These are phyloP conservation scores for Pseudopediastrum boryanum DNA, from an alignment of 139 green algal species.

Conservation along the genomic window DNA sequence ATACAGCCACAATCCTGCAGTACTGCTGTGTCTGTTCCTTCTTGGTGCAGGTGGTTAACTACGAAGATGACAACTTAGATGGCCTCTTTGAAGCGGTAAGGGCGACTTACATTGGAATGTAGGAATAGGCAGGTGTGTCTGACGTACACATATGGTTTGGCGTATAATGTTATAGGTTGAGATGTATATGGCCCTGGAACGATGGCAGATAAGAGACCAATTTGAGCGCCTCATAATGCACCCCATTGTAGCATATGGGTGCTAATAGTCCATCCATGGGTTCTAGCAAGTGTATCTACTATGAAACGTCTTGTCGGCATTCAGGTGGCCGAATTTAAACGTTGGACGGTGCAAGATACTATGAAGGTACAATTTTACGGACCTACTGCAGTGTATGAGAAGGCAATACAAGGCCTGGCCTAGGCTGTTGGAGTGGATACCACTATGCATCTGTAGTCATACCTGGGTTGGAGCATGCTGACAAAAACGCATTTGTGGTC, in stretches of 20 bases:
- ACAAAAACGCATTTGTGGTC: background rate
- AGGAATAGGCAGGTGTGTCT: background rate
- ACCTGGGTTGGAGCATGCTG: too few relatives aligned
- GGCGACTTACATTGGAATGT: background rate
- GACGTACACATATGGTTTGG: background rate
- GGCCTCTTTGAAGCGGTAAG: conserved; percentile 54
- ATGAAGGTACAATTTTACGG: background rate
- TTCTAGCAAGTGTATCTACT: too few relatives aligned
- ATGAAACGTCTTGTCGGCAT: too few relatives aligned
- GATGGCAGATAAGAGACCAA: background rate
- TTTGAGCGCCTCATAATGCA: background rate
- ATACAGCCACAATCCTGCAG: background rate
- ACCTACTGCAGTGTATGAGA: background rate
- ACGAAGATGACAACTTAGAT: conserved; percentile 42
- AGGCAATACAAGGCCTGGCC: too few relatives aligned
- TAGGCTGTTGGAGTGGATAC: too few relatives aligned
- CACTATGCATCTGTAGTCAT: too few relatives aligned
- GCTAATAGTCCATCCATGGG: background rate
- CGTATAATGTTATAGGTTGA: background rate
- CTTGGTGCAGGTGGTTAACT: conserved; percentile 36
- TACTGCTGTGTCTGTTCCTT: background rate
- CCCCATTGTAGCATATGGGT: background rate
- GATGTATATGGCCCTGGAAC: background rate
- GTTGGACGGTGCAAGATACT: background rate
- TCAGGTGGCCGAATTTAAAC: too few relatives aligned